Conservation (phyloP, 441 rosid genomes). For the Codiaeum variegatum region DNA sequence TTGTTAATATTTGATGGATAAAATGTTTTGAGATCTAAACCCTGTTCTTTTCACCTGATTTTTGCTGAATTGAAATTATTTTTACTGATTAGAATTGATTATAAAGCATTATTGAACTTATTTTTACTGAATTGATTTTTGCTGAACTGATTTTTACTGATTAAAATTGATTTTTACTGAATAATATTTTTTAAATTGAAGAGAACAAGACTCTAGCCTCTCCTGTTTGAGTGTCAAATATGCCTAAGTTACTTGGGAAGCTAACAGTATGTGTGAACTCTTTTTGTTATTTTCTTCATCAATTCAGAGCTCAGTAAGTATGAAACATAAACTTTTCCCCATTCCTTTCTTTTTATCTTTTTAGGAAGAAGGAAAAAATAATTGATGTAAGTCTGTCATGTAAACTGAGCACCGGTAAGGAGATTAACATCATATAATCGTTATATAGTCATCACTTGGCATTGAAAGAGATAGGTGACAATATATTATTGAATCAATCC, state of each 20-base stretch:
- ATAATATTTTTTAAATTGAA: too few relatives aligned
- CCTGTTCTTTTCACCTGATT: too few relatives aligned
- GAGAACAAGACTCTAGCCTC: too few relatives aligned
- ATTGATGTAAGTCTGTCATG: slow-evolving; percentile 2
- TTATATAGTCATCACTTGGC: neutral
- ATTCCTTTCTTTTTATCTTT: too few relatives aligned
- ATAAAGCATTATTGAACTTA: too few relatives aligned
- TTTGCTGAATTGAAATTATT: too few relatives aligned
- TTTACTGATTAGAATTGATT: too few relatives aligned
- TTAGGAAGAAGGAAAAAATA: too few relatives aligned
- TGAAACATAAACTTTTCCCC: too few relatives aligned
- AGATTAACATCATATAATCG: neutral
- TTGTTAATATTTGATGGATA: neutral
- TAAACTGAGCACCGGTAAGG: neutral
- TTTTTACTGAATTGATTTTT: too few relatives aligned
- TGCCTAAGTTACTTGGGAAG: slow-evolving; percentile 2
- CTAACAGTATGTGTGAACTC: neutral
- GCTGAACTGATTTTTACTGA: too few relatives aligned
- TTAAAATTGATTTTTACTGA: too few relatives aligned
- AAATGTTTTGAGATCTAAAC: slow-evolving; percentile 3
- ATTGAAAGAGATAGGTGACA: neutral
- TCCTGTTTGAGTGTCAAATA: neutral
- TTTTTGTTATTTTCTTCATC: neutral
- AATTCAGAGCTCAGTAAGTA: neutral
- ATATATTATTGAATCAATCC: neutral